Conservation (phyloP, 441 rosid genomes). For the Gossypium gossypioides region DNA sequence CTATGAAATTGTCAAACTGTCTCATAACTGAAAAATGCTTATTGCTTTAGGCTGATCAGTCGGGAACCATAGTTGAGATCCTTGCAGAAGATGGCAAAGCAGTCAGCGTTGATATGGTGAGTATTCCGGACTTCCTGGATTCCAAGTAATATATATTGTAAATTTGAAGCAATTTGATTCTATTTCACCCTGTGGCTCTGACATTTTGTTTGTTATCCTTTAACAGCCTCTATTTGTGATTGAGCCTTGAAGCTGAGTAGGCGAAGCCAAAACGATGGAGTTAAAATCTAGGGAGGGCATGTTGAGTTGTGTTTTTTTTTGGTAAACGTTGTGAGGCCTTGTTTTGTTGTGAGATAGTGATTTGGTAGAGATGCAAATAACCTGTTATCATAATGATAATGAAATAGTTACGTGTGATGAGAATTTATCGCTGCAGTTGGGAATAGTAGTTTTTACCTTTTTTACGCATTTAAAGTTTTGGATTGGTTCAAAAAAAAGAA, state of each 20-base stretch:
- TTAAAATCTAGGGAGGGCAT: neutral
- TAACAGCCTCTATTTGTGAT: constrained; percentile 61
- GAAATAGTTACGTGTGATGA: too few species aligned
- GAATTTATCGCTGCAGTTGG: neutral
- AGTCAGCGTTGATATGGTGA: constrained; percentile 57
- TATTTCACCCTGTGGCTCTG: neutral
- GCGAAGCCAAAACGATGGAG: neutral
- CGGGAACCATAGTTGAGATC: constrained; percentile 66
- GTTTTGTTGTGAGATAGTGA: constrained; percentile 5
- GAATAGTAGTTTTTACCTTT: neutral
- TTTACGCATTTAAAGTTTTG: too few species aligned
- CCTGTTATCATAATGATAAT: neutral
- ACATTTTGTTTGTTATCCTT: neutral
- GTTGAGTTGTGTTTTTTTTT: neutral
- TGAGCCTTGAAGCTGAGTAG: constrained; percentile 32
- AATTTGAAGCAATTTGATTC: neutral
- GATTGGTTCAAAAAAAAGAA: too few species aligned
- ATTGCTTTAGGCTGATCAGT: constrained; percentile 47
- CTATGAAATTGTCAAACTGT: neutral
- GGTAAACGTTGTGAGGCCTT: constrained; percentile 9
- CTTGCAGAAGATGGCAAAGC: constrained; percentile 64
- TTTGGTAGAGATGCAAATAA: neutral
- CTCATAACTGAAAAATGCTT: neutral
- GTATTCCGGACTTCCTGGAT: constrained; percentile 12
- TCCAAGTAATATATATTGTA: neutral